phyloP scores from a whole-genome alignment of 2,329 filamentous ascomycete genomes.

The Pseudocercospora macadamiae region DNA sequence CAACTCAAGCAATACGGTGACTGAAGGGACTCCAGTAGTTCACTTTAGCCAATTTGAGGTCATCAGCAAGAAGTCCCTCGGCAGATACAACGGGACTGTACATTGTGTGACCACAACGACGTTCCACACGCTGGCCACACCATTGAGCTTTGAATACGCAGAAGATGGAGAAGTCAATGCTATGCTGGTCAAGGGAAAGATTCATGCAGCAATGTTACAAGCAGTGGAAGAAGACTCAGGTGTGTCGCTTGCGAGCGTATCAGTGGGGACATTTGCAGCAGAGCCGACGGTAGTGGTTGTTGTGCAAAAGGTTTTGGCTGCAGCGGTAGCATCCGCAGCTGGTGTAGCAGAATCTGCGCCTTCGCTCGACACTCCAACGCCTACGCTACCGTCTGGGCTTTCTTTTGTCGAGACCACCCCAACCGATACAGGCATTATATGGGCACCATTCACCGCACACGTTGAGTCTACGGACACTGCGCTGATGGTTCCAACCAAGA shows the following conservation, averaged over 20 bases:
- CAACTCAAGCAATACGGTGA: constrained; percentile 25
- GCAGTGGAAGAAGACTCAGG: constrained; percentile 26
- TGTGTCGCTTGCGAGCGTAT: constrained; percentile 11
- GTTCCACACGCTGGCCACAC: constrained; percentile 39
- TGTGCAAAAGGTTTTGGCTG: constrained; percentile 43
- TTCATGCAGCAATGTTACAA: constrained; percentile 40
- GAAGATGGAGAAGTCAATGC: constrained; percentile 38
- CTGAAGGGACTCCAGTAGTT: constrained; percentile 44
- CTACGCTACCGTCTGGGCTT: constrained; percentile 30
- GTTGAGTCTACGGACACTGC: constrained; percentile 29
- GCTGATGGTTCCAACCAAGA: constrained; percentile 27
- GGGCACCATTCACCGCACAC: constrained; percentile 28
- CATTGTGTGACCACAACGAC: constrained; percentile 39
- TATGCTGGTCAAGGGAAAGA: constrained; percentile 30
- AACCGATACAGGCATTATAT: constrained; percentile 22
- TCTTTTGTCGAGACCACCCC: constrained; percentile 20
- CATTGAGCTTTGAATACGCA: constrained; percentile 43
- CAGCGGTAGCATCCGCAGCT: constrained; percentile 23
- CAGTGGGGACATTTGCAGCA: constrained; percentile 43
- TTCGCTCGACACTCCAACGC: constrained; percentile 27
- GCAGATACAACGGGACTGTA: constrained; percentile 33
- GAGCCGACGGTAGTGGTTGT: constrained; percentile 48
- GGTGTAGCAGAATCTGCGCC: constrained; percentile 12
- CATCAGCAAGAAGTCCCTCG: constrained; percentile 36
- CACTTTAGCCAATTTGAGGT: constrained; percentile 50